These are phyloP conservation scores for Candida smagusa DNA, from an alignment of 1,139 yeast species.

Conservation along the genomic window DNA sequence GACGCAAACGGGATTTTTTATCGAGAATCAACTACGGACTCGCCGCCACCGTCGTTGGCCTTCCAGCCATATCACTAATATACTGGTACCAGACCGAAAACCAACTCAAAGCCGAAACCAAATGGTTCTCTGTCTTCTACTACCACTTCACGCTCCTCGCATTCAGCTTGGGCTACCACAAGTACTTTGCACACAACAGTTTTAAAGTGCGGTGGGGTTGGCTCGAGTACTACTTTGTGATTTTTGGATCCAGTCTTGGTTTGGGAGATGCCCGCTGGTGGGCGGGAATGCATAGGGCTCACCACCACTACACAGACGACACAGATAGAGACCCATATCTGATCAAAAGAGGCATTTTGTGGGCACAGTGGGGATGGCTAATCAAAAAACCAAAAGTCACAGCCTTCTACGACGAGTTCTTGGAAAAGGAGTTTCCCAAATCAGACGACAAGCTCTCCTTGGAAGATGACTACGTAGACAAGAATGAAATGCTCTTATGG, in stretches of 20 bases:
- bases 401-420: slow-evolving; percentile 32
- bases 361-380: slow-evolving; percentile 68
- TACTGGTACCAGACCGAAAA: slow-evolving; percentile 9
- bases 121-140: slow-evolving; percentile 32
- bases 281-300: slow-evolving; percentile 67
- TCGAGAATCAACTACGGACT: slow-evolving; percentile 22
- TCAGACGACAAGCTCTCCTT: background rate
- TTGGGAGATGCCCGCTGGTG: slow-evolving; percentile 61
- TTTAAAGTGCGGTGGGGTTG: slow-evolving; percentile 35
- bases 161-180: slow-evolving; percentile 58
- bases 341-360: slow-evolving; percentile 53
- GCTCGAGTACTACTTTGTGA: slow-evolving; percentile 43
- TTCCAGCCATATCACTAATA: slow-evolving; percentile 17
- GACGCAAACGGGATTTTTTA: slow-evolving; percentile 22
- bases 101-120: slow-evolving; percentile 23
- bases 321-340: slow-evolving; percentile 68
- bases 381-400: slow-evolving; percentile 47
- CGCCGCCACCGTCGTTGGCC: slow-evolving; percentile 17
- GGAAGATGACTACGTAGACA: slow-evolving; percentile 10
- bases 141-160: slow-evolving; percentile 41
- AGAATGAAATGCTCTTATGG: slow-evolving; percentile 43
- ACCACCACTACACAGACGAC: slow-evolving; percentile 62
- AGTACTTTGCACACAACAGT: slow-evolving; percentile 62
- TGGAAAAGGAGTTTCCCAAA: slow-evolving; percentile 43
- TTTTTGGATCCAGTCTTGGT: slow-evolving; percentile 60